phyloP scores from a whole-genome alignment of 1,284 basidiomycete genomes.

The Tilletia indica region DNA sequence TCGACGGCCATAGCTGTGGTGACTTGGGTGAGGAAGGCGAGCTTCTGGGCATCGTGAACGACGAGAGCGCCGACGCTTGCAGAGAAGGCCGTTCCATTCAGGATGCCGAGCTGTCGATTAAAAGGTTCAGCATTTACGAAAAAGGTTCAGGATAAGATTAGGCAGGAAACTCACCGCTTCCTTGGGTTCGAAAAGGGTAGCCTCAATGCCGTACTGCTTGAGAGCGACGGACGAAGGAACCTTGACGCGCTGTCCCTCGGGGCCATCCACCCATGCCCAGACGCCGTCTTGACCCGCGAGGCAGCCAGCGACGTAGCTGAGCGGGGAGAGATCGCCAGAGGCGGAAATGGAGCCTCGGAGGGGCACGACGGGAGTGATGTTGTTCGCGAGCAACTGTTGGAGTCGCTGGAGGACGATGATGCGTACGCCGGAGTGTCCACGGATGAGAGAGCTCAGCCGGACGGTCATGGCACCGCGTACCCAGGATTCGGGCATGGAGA shows the following conservation, averaged over 20 bases:
- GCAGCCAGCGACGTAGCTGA: constrained; percentile 67
- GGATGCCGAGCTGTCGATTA: constrained; percentile 27
- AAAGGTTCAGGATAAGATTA: too few relatives aligned
- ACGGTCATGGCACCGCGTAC: constrained; percentile 83
- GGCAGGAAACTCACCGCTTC: constrained; percentile 61
- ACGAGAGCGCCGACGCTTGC: constrained; percentile 60
- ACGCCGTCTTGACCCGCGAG: constrained; percentile 42
- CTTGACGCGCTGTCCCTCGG: constrained; percentile 17
- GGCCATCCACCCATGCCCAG: constrained; percentile 33
- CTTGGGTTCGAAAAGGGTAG: constrained; percentile 73
- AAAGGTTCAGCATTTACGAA: neutral
- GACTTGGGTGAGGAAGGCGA: constrained; percentile 71
- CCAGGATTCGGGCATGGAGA: constrained; percentile 70
- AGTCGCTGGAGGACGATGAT: constrained; percentile 78
- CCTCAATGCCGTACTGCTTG: constrained; percentile 66
- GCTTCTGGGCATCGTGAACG: constrained; percentile 70
- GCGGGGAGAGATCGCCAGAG: constrained; percentile 63
- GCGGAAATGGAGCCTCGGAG: constrained; percentile 78
- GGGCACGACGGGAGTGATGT: constrained; percentile 79
- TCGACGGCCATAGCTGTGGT: constrained; percentile 81
- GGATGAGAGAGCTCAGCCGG: constrained; percentile 70
- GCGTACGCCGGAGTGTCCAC: constrained; percentile 80
- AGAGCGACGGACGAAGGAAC: constrained; percentile 68
- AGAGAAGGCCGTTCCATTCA: constrained; percentile 82
- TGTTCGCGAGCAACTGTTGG: constrained; percentile 66